Conservation (phyloP, 768 basidiomycete species). For the Phaeotremella fagi region DNA sequence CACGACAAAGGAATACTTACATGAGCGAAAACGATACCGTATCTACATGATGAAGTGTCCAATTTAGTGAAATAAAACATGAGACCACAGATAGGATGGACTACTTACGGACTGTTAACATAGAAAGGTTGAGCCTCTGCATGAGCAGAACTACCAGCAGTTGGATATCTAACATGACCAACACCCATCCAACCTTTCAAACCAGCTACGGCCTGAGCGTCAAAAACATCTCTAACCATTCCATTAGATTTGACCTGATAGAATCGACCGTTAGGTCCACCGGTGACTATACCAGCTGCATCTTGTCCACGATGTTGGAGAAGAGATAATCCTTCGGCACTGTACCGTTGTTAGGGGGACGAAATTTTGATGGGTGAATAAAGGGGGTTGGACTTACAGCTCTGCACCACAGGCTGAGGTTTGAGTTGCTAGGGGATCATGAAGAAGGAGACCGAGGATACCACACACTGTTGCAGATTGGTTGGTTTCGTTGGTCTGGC, state of each 20-base stretch:
- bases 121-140: conserved; percentile 99
- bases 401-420: conserved; percentile 70
- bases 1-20: conserved; percentile 52
- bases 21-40: conserved; percentile 96
- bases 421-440: conserved; percentile 58
- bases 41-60: conserved; percentile 44
- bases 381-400: conserved; percentile 53
- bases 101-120: conserved; percentile 77
- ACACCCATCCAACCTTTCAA: conserved; percentile 94
- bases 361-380: no score
- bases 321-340: conserved; percentile 81
- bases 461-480: conserved; percentile 97
- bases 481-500: no score
- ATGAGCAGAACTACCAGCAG: conserved; percentile 93
- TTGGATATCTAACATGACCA: conserved; percentile 96
- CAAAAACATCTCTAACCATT: conserved; percentile 97
- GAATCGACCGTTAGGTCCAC: conserved; percentile 88
- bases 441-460: conserved; percentile 78
- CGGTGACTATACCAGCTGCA: conserved; percentile 95
- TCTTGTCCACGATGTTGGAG: conserved; percentile 95
- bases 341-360: no score
- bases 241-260: conserved; percentile 99
- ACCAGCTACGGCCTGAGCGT: conserved; percentile 66
- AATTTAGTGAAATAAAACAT: not conserved
- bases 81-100: not conserved